Evolutionary conservation across 768 basidiomycete genomes (phyloP).

Genomic region (Baorangia bicolor): DNA sequence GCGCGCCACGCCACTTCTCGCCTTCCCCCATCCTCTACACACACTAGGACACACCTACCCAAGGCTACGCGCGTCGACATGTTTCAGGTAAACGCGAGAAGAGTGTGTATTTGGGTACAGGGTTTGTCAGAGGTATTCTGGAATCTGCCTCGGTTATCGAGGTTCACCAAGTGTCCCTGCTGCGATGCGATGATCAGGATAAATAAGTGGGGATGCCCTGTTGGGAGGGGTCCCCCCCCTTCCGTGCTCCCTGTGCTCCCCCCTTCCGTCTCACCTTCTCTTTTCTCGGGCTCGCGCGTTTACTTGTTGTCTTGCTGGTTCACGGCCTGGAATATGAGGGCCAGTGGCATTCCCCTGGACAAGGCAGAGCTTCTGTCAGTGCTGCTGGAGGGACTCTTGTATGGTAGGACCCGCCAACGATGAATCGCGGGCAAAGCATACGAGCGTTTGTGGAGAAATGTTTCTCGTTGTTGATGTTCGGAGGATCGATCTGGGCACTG

Average conservation of each 20-base stretch:
- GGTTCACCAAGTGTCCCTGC: not conserved
- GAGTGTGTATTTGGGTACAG: not conserved
- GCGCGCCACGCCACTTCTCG: not conserved
- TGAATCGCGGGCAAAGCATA: not conserved
- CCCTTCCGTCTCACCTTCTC: not conserved
- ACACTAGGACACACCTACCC: too few relatives aligned
- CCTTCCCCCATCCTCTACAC: not conserved
- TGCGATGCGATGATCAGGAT: not conserved
- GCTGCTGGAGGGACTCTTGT: slow-evolving; percentile 19
- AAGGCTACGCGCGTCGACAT: too few relatives aligned
- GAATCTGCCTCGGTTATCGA: not conserved
- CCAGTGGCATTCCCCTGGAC: slow-evolving; percentile 10
- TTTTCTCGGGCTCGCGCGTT: not conserved
- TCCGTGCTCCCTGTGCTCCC: too few relatives aligned
- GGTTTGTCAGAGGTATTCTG: not conserved
- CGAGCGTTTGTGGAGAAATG: slow-evolving; percentile 17
- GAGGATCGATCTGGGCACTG: slow-evolving; percentile 29
- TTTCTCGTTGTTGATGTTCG: slow-evolving; percentile 38
- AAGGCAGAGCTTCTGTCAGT: slow-evolving; percentile 23
- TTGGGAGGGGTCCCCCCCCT: not conserved
- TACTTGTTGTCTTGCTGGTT: not conserved
- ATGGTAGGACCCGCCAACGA: slow-evolving; percentile 10
- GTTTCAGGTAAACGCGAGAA: not conserved
- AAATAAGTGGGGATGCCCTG: not conserved
- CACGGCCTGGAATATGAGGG: not conserved